phyloP scores from a whole-genome alignment of 2,329 filamentous ascomycete species.

The Diaporthe aspalathi region DNA sequence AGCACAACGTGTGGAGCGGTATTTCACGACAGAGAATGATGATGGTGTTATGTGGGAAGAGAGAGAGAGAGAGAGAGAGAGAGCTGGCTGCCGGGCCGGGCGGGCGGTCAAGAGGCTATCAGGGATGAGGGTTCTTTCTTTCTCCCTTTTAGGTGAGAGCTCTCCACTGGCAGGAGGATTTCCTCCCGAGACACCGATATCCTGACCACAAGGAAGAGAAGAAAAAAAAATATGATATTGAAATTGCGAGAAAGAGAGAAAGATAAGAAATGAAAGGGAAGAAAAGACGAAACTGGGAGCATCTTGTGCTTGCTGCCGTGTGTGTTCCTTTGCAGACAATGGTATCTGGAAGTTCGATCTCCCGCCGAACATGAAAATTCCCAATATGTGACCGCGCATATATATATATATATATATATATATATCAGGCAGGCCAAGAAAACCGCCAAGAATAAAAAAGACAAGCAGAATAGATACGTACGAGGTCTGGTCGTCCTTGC shows the following conservation, averaged over 20 bases:
- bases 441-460: constrained; percentile 41
- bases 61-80: too few species aligned
- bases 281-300: neutral
- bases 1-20: neutral
- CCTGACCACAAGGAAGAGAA: too few species aligned
- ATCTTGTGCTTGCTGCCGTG: neutral
- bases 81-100: too few species aligned
- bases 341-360: neutral
- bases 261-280: neutral
- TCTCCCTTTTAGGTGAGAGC: neutral
- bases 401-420: neutral
- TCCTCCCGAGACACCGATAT: too few species aligned
- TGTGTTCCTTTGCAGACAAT: too few species aligned
- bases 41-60: too few species aligned
- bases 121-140: neutral
- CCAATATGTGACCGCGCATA: neutral
- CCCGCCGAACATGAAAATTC: neutral
- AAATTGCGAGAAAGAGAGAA: neutral
- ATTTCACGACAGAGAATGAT: too few species aligned
- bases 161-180: neutral
- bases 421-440: neutral
- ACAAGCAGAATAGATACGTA: constrained; percentile 63
- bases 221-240: too few species aligned
- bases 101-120: neutral
- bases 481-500: constrained; percentile 96